Evolutionary conservation across 805 yeast genomes (phyloP).

Genomic region (Ascoidea tarda): DNA sequence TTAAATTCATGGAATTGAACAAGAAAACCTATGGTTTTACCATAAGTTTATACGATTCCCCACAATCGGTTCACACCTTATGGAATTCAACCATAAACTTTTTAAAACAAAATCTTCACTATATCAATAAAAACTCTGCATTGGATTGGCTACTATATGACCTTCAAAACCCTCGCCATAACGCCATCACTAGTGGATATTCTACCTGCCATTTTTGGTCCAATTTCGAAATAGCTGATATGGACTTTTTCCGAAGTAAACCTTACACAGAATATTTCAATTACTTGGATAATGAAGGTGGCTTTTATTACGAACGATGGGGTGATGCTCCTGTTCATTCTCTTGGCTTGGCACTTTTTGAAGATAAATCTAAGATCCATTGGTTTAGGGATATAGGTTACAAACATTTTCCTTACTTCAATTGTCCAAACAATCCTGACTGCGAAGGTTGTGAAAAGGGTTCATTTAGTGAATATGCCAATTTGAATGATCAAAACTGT

Average conservation of each 20-base stretch:
- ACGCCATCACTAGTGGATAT: constrained; percentile 26
- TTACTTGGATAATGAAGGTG: constrained; percentile 53
- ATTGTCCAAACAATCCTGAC: constrained; percentile 53
- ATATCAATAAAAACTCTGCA: constrained; percentile 43
- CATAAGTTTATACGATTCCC: constrained; percentile 54
- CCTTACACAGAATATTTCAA: constrained; percentile 54
- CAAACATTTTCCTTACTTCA: constrained; percentile 56
- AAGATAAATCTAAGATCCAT: constrained; percentile 53
- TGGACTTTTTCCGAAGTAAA: constrained; percentile 66
- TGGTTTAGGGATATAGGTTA: constrained; percentile 86
- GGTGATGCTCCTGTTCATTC: constrained; percentile 91
- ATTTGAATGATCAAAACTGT: constrained; percentile 58
- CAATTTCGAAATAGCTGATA: constrained; percentile 72
- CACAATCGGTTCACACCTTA: constrained; percentile 43
- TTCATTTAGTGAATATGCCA: constrained; percentile 34
- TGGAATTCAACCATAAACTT: constrained; percentile 62
- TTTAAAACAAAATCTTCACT: constrained; percentile 40
- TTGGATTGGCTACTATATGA: constrained; percentile 50
- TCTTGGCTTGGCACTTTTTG: constrained; percentile 57
- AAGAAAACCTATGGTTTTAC: constrained; percentile 64
- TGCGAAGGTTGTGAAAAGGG: constrained; percentile 40
- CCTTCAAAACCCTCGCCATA: constrained; percentile 32
- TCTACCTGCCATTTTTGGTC: constrained; percentile 82
- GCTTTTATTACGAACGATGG: constrained; percentile 86
- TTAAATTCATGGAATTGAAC: constrained; percentile 56